These are phyloP conservation scores for Coffea eugenioides DNA, from an alignment of 257 asterid species.

Conservation along the genomic window DNA sequence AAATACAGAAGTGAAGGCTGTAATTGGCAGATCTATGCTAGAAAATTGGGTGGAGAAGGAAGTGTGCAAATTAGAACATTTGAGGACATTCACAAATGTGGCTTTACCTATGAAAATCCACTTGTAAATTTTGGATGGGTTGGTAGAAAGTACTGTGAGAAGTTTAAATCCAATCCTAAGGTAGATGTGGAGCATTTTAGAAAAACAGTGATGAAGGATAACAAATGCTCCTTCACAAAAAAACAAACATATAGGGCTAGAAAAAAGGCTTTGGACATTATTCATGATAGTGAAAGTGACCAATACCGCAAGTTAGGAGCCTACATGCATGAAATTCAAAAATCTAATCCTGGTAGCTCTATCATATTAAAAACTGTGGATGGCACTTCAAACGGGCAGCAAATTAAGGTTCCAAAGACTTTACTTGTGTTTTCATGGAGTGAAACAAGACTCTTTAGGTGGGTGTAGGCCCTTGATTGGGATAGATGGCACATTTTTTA, in stretches of 20 bases:
- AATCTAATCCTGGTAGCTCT: not conserved
- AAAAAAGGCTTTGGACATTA: not conserved
- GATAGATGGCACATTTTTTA: not conserved
- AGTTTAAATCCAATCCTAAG: not conserved
- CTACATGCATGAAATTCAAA: not conserved
- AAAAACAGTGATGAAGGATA: not conserved
- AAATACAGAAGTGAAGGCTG: not conserved
- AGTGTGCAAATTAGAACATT: not conserved
- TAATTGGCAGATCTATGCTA: not conserved
- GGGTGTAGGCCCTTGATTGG: not conserved
- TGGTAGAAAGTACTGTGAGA: not conserved
- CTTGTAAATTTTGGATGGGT: not conserved
- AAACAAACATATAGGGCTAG: not conserved
- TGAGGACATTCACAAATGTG: not conserved
- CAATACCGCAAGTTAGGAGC: not conserved
- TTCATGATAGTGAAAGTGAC: not conserved
- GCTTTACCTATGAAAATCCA: not conserved
- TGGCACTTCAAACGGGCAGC: not conserved
- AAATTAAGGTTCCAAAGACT: not conserved
- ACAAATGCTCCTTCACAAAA: not conserved
- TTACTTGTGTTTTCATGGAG: not conserved
- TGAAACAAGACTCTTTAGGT: not conserved
- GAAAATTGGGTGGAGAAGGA: not conserved
- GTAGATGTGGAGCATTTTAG: not conserved
- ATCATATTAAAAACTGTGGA: not conserved